Percentiles rank a stretch among this genome's conserved stretches.
Conservation (phyloP, 2,329 filamentous ascomycete species). For the Rutstroemia sp. region DNA sequence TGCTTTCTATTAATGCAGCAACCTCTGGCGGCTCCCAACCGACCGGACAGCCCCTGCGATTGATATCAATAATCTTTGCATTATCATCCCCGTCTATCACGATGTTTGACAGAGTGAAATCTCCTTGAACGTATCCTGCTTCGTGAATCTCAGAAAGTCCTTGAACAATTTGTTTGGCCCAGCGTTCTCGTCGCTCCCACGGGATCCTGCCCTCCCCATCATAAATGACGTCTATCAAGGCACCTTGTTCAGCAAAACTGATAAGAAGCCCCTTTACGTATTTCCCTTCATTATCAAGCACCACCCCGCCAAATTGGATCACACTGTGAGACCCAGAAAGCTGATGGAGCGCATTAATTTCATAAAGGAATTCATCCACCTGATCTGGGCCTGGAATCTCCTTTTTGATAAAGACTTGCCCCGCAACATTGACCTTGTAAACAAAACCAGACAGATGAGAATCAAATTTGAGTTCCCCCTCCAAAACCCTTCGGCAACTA, state of each 20-base stretch:
- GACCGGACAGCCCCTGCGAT: constrained; percentile 90
- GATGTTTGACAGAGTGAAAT: constrained; percentile 96
- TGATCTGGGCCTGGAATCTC: constrained; percentile 95
- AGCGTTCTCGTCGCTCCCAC: constrained; percentile 72
- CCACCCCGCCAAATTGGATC: constrained; percentile 79
- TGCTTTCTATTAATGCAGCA: constrained; percentile 73
- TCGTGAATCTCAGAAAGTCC: constrained; percentile 92
- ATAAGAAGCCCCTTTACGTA: constrained; percentile 84
- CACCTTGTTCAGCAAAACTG: constrained; percentile 76
- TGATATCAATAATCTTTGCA: constrained; percentile 98
- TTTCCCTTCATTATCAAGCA: constrained; percentile 69
- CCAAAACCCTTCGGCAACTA: constrained; percentile 54
- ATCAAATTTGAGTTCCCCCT: constrained; percentile 75
- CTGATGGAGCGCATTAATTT: constrained; percentile 86
- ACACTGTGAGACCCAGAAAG: constrained; percentile 68
- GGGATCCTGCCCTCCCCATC: constrained; percentile 55
- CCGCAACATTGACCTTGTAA: constrained; percentile 75
- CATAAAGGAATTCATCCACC: constrained; percentile 93
- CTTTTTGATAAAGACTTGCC: constrained; percentile 79
- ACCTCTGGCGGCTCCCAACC: constrained; percentile 97
- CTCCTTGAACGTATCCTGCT: constrained; percentile 91
- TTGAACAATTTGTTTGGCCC: constrained; percentile 85
- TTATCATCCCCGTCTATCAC: constrained; percentile 80
- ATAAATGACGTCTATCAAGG: constrained; percentile 85
- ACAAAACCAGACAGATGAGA: constrained; percentile 96